phyloP scores from a whole-genome alignment of 768 basidiomycete genomes.

The Podaxis sp. region DNA sequence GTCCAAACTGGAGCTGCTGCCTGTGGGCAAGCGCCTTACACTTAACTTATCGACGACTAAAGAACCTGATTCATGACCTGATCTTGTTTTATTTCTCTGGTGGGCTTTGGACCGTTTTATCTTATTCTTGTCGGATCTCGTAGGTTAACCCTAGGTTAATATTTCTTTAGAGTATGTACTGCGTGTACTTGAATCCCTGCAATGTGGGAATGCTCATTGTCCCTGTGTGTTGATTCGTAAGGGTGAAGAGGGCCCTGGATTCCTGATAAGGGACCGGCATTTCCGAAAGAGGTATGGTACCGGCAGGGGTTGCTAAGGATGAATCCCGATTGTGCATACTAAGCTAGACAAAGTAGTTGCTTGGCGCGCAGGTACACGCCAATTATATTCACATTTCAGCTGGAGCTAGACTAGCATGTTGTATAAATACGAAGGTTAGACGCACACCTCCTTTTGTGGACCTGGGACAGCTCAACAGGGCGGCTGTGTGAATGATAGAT shows the following conservation, averaged over 20 bases:
- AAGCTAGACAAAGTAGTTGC: background rate
- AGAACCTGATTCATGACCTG: background rate
- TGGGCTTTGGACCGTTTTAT: background rate
- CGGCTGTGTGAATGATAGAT: slow-evolving; percentile 5
- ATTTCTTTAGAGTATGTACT: background rate
- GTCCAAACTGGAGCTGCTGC: slow-evolving; percentile 36
- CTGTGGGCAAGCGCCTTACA: slow-evolving; percentile 12
- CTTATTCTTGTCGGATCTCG: slow-evolving; percentile 6
- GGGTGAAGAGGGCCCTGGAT: background rate
- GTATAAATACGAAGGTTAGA: background rate
- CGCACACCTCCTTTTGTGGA: background rate
- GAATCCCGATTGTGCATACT: background rate
- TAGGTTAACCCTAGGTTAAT: slow-evolving; percentile 14
- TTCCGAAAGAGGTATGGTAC: background rate
- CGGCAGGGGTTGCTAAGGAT: background rate
- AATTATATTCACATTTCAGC: background rate
- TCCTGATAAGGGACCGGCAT: background rate
- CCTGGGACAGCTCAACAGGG: background rate
- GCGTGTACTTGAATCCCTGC: background rate
- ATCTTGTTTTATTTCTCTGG: background rate
- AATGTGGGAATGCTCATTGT: slow-evolving; percentile 1
- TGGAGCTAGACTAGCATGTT: background rate
- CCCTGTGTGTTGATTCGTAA: background rate
- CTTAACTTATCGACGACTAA: background rate
- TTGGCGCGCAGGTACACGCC: background rate